Base-by-base conservation (phyloP, 768 basidiomycete genomes). In the Trametes sanguinea region DNA sequence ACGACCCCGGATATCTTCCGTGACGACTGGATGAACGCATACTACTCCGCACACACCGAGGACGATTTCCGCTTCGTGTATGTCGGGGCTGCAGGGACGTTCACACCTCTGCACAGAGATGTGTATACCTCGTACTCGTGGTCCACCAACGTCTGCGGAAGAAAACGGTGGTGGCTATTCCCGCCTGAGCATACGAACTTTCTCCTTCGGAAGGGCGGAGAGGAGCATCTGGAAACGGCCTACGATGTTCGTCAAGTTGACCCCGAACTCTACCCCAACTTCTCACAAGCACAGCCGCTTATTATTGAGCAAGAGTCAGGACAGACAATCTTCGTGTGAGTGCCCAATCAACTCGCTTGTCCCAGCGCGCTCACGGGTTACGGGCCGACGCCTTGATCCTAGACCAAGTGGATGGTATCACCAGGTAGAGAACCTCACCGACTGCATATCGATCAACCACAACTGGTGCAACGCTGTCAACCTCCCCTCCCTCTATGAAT, bases 11-110 rank as follows among this genome's bases (percentile, higher is more conserved):
- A 65, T 51, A 57, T 71, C 44, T 71, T 73, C 53, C 62, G 64
- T 32, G 72, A 73, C 58, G 72, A 73, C 62, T 73, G 72, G 72
- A 68, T 73, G 68, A 73, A 73, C 57, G 66, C 69, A 11, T 70
- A 69, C 64, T 71, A 73, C 60, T 62, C 65, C 11, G 59, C 67
- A 2, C 60, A 61, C 62, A 73, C 72, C 2, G 52, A 51, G 5
- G 72, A 73, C 63, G 72, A 73, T 56, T 73, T 73, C 61, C 67
- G 72, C 11, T 71, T 73, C 47, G 72, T 73, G 6, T 73, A 73
- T 47, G 65, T 67, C 16, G 72, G 72, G 29, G 63, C 70, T 2
- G 60, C 61, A 1, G 69, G 68, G 14, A 73, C 72, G 22, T 70
- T 69, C 60, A 73, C 72, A 14, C 70, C 72, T 27, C 62, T 71